Evolutionary conservation across 805 yeast genomes (phyloP).

Genomic region (Lipomyces anomalus): DNA sequence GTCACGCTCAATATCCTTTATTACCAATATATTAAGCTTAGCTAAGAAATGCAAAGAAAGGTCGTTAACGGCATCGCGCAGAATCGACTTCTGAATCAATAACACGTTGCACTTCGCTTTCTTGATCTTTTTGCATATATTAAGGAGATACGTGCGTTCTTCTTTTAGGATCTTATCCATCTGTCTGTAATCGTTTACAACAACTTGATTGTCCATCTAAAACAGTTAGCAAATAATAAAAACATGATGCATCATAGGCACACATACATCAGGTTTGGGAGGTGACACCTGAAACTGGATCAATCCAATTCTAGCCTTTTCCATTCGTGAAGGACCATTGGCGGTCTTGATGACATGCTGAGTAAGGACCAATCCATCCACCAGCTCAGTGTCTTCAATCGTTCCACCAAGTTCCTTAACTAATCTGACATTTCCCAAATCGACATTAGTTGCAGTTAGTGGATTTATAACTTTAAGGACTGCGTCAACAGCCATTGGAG

Average conservation of each 20-base stretch:
- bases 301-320: slow-evolving; percentile 85
- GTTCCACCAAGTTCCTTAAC: slow-evolving; percentile 96
- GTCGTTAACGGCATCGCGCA: slow-evolving; percentile 92
- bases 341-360: slow-evolving; percentile 85
- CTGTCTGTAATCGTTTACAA: slow-evolving; percentile 95
- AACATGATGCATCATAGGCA: no score
- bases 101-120: slow-evolving; percentile 94
- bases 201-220: slow-evolving; percentile 86
- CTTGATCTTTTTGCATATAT: slow-evolving; percentile 92
- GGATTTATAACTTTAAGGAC: slow-evolving; percentile 71
- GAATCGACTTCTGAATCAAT: slow-evolving; percentile 84
- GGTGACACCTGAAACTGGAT: slow-evolving; percentile 94
- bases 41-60: slow-evolving; percentile 90
- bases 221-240: background rate
- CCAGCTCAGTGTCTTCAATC: slow-evolving; percentile 89
- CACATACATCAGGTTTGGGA: slow-evolving; percentile 76
- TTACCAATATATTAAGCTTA: slow-evolving; percentile 87
- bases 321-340: slow-evolving; percentile 92
- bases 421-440: slow-evolving; percentile 78
- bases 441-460: slow-evolving; percentile 60
- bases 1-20: slow-evolving; percentile 92
- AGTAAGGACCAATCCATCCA: slow-evolving; percentile 89
- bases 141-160: slow-evolving; percentile 90
- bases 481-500: slow-evolving; percentile 92
- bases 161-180: slow-evolving; percentile 98